Conservation (phyloP, 257 asterid species). For the Solanum pennellii region DNA sequence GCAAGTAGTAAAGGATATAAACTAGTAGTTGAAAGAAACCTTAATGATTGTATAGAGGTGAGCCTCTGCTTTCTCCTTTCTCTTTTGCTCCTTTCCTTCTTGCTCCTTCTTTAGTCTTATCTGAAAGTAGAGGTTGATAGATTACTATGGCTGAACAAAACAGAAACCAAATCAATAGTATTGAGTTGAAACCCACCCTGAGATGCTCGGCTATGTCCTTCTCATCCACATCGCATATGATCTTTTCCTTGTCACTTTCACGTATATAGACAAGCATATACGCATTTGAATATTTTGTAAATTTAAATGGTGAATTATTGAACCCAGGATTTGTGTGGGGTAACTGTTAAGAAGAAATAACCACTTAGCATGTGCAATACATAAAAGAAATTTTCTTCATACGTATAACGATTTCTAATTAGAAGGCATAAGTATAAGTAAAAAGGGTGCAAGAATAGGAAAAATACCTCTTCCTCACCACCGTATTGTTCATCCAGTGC, state of each 20-base stretch:
- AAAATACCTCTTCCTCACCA: slow-evolving; percentile 42
- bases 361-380: background rate
- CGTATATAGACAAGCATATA: slow-evolving; percentile 87
- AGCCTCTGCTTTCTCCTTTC: slow-evolving; percentile 72
- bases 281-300: slow-evolving; percentile 73
- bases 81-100: slow-evolving; percentile 72
- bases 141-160: background rate
- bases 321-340: slow-evolving; percentile 74
- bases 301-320: slow-evolving; percentile 68
- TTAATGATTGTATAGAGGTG: slow-evolving; percentile 77
- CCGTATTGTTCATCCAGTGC: slow-evolving; percentile 46
- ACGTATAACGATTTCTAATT: background rate
- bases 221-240: slow-evolving; percentile 75
- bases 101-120: slow-evolving; percentile 69
- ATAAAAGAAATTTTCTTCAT: background rate
- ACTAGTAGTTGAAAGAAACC: slow-evolving; percentile 22
- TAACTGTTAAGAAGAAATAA: slow-evolving; percentile 28
- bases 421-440: background rate
- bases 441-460: background rate
- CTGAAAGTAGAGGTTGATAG: slow-evolving; percentile 20
- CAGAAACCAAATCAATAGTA: background rate
- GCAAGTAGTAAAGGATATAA: background rate
- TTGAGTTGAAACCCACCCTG: slow-evolving; percentile 36
- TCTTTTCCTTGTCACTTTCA: slow-evolving; percentile 66
- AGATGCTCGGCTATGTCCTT: slow-evolving; percentile 79